phyloP scores from a whole-genome alignment of 2,329 filamentous ascomycete genomes.

The Penicillium aurantiogriseum region DNA sequence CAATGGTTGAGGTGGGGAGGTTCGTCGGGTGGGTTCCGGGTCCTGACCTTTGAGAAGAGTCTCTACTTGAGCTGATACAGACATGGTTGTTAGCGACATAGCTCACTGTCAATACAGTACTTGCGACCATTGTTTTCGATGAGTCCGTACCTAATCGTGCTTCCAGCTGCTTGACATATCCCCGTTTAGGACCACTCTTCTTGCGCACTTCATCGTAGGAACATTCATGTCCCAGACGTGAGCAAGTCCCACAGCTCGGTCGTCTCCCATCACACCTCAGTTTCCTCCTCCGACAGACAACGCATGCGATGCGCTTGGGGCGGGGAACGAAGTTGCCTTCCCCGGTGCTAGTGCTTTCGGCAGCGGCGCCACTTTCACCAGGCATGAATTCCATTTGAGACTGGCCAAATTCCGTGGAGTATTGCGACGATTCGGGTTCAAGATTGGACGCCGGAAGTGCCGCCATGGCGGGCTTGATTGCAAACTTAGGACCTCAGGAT shows the following conservation, averaged over 20 bases:
- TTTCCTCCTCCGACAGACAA: slow-evolving; percentile 90
- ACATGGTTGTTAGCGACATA: slow-evolving; percentile 14
- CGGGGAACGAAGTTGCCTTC: slow-evolving; percentile 64
- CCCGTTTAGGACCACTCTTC: slow-evolving; percentile 91
- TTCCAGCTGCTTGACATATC: slow-evolving; percentile 91
- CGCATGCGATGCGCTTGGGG: slow-evolving; percentile 91
- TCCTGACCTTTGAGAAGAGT: slow-evolving; percentile 82
- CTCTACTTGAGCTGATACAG: slow-evolving; percentile 77
- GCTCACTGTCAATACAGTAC: not conserved
- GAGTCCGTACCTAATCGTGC: slow-evolving; percentile 76
- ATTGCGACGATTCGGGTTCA: slow-evolving; percentile 24
- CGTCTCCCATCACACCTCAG: slow-evolving; percentile 82
- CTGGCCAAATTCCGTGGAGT: slow-evolving; percentile 24
- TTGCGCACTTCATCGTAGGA: slow-evolving; percentile 88
- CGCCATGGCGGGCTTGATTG: slow-evolving; percentile 19
- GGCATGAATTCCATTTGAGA: slow-evolving; percentile 17
- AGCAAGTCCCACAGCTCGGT: slow-evolving; percentile 85
- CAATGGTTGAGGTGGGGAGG: slow-evolving; percentile 26
- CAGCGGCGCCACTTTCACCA: slow-evolving; percentile 23
- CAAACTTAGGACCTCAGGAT: not conserved
- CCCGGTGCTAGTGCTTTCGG: slow-evolving; percentile 41
- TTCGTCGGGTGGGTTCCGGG: slow-evolving; percentile 36
- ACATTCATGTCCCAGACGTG: slow-evolving; percentile 80
- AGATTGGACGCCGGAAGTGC: slow-evolving; percentile 17
- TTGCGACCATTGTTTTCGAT: slow-evolving; percentile 1